phyloP scores from a whole-genome alignment of 2,329 filamentous ascomycete genomes.

The Ascochyta rabiei region DNA sequence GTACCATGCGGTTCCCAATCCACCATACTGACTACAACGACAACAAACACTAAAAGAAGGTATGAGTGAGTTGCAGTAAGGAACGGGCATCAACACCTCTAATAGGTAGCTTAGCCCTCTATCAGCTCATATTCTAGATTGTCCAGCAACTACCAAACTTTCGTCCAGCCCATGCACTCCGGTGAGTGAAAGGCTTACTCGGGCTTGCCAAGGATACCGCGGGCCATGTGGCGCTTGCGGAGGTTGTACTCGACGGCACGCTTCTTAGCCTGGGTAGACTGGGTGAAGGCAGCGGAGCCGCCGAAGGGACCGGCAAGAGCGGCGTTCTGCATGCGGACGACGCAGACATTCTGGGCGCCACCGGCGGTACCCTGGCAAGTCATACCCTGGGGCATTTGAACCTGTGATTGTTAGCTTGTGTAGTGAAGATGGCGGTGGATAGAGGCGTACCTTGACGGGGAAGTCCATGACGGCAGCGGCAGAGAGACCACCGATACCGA shows the following conservation, averaged over 20 bases:
- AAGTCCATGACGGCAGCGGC: constrained; percentile 67
- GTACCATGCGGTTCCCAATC: constrained; percentile 11
- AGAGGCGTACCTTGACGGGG: constrained; percentile 55
- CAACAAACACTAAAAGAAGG: constrained; percentile 17
- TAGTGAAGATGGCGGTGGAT: not conserved
- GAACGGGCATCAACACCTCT: constrained; percentile 8
- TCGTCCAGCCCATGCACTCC: not conserved
- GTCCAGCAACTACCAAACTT: constrained; percentile 20
- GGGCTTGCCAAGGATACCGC: constrained; percentile 43
- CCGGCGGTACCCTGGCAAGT: constrained; percentile 66
- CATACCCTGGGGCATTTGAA: constrained; percentile 72
- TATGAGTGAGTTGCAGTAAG: constrained; percentile 20
- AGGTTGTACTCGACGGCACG: constrained; percentile 63
- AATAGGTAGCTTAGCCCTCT: not conserved
- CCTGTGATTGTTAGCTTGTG: constrained; percentile 30
- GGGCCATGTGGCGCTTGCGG: constrained; percentile 46
- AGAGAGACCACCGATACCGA: constrained; percentile 63
- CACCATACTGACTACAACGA: constrained; percentile 11
- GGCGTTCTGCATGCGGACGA: constrained; percentile 68
- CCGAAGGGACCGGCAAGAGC: constrained; percentile 70
- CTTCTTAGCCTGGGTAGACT: constrained; percentile 64
- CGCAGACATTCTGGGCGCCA: constrained; percentile 66
- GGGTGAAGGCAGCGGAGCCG: constrained; percentile 69
- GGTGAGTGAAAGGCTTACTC: constrained; percentile 24
- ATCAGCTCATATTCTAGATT: constrained; percentile 20